phyloP scores from a whole-genome alignment of 2,329 filamentous ascomycete species.

The Epichloe sp. region DNA sequence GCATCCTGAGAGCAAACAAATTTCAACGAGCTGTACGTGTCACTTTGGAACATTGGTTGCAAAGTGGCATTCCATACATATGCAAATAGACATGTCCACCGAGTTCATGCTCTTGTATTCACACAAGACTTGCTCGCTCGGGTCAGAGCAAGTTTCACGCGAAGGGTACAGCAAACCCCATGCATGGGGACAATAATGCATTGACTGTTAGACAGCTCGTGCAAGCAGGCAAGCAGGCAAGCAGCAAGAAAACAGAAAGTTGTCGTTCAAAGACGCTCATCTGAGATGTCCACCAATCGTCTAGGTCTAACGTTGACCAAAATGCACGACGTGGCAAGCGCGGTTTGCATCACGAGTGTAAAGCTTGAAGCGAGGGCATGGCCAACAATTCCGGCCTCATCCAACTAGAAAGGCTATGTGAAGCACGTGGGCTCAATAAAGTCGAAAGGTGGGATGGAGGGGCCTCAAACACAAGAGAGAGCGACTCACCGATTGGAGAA shows the following conservation, averaged over 20 bases:
- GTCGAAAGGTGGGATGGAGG: neutral
- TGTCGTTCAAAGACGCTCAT: neutral
- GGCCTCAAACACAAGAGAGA: neutral
- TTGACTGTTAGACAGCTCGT: neutral
- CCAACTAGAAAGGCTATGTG: conserved; percentile 26
- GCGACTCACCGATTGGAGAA: conserved; percentile 41
- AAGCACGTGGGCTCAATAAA: conserved; percentile 27
- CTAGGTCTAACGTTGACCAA: neutral
- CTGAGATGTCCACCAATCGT: neutral
- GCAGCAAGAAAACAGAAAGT: neutral
- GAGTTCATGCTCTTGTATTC: neutral
- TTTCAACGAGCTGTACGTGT: neutral
- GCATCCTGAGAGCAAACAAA: neutral
- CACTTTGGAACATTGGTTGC: neutral
- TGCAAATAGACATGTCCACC: neutral
- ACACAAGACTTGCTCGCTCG: neutral
- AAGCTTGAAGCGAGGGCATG: neutral
- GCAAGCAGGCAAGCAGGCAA: neutral
- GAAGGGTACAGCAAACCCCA: neutral
- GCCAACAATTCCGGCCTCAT: neutral
- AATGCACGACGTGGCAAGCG: neutral
- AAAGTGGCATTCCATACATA: neutral
- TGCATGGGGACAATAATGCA: neutral
- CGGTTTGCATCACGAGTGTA: neutral
- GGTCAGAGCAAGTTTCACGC: neutral